phyloP scores from a whole-genome alignment of 1,284 basidiomycete species.

The Apiotrichum domesticum region DNA sequence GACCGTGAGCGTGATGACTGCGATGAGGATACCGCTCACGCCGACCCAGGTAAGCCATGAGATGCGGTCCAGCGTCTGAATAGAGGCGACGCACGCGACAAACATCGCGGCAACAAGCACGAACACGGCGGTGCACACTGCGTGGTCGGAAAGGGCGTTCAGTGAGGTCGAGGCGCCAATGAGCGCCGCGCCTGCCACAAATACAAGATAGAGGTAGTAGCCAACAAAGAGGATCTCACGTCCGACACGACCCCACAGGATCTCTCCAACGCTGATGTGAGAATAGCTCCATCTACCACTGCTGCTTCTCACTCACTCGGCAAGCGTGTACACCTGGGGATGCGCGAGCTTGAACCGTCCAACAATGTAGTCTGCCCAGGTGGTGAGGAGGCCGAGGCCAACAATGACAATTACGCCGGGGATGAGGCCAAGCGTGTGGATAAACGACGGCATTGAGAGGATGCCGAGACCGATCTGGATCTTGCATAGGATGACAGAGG shows the following conservation, averaged over 20 bases:
- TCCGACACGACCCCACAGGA: constrained; percentile 21
- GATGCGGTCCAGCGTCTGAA: constrained; percentile 33
- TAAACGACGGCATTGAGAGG: constrained; percentile 27
- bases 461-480: constrained; percentile 41
- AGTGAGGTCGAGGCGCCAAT: constrained; percentile 25
- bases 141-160: constrained; percentile 32
- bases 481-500: constrained; percentile 32
- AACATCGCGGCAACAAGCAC: constrained; percentile 26
- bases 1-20: constrained; percentile 34
- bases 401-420: constrained; percentile 33
- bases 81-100: constrained; percentile 24
- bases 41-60: constrained; percentile 39
- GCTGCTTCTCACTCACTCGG: constrained; percentile 7
- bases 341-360: constrained; percentile 21
- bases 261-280: constrained; percentile 10
- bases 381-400: constrained; percentile 25
- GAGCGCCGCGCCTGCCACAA: constrained; percentile 23
- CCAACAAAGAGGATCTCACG: constrained; percentile 25
- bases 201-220: constrained; percentile 19
- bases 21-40: constrained; percentile 18
- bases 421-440: constrained; percentile 26
- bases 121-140: constrained; percentile 31
- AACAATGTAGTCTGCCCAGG: constrained; percentile 20
- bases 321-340: constrained; percentile 18
- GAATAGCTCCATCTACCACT: too few species aligned